A percentile compares a stretch with the other conserved stretches of the same genome.
Conservation (phyloP, 495 filamentous ascomycete genomes). For the Cercophora scortea region DNA sequence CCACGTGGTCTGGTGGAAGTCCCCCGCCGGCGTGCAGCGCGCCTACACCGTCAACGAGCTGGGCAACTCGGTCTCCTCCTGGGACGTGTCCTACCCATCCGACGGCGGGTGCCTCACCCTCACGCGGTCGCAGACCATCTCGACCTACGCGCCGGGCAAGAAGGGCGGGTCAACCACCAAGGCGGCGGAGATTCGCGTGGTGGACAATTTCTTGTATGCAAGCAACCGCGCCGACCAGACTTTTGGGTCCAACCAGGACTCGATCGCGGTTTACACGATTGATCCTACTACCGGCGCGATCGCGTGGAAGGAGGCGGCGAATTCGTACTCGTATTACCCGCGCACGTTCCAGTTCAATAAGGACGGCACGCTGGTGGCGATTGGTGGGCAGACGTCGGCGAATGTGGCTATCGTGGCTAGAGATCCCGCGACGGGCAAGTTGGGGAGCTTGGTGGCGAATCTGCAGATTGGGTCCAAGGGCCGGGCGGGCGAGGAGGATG, state of each 20-base stretch:
- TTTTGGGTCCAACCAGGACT: conserved; percentile 33
- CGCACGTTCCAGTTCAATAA: conserved; percentile 58
- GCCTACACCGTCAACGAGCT: conserved; percentile 43
- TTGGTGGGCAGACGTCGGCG: conserved; percentile 55
- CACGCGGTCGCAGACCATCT: conserved; percentile 27
- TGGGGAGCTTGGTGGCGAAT: conserved; percentile 43
- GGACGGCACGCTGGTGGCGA: conserved; percentile 51
- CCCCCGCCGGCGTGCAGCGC: conserved; percentile 20
- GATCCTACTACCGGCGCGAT: conserved; percentile 24
- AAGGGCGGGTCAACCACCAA: conserved; percentile 29
- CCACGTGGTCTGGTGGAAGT: conserved; percentile 36
- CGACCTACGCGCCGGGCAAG: conserved; percentile 27
- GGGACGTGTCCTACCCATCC: conserved; percentile 29
- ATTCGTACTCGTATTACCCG: conserved; percentile 37
- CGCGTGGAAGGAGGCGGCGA: conserved; percentile 29
- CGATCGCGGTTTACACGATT: conserved; percentile 30
- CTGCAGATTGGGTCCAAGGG: conserved; percentile 32
- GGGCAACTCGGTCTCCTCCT: conserved; percentile 37
- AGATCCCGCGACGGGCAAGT: conserved; percentile 44
- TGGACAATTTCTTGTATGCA: conserved; percentile 34
- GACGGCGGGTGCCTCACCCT: conserved; percentile 25
- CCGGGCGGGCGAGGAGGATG: conserved; percentile 35
- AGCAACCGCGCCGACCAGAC: conserved; percentile 37
- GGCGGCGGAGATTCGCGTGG: conserved; percentile 34
- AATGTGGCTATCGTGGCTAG: conserved; percentile 54